These are phyloP conservation scores for Pneumocystis sp. DNA, from an alignment of 1,139 yeast species.

Conservation along the genomic window DNA sequence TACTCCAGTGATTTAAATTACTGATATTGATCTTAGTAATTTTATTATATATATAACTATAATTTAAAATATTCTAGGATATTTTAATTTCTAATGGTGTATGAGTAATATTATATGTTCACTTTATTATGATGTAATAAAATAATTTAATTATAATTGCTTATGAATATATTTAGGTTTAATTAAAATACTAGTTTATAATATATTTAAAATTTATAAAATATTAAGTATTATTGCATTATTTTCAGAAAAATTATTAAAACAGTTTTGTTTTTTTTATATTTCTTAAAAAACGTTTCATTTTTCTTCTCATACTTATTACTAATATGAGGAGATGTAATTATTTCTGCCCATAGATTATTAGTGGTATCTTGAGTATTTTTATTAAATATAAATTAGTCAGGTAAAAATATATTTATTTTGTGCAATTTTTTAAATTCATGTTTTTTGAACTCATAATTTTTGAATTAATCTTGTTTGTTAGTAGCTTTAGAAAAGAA, in stretches of 20 bases:
- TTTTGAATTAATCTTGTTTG: not conserved
- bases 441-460: not conserved
- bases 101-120: not conserved
- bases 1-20: no score
- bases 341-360: not conserved
- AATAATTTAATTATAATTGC: no score
- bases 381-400: not conserved
- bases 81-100: no score
- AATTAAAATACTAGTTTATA: no score
- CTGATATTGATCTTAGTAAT: no score
- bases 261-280: not conserved
- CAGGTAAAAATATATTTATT: not conserved
- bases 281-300: not conserved
- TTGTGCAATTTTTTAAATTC: not conserved
- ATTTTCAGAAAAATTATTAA: not conserved
- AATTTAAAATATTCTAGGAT: no score
- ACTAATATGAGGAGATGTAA: not conserved
- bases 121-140: not conserved
- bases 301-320: no score
- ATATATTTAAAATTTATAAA: not conserved
- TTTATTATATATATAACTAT: no score
- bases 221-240: not conserved
- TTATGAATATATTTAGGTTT: no score
- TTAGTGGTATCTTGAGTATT: not conserved
- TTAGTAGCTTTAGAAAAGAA: not conserved